phyloP scores from a whole-genome alignment of 176 grass and related monocot species.

The Themeda triandra region DNA sequence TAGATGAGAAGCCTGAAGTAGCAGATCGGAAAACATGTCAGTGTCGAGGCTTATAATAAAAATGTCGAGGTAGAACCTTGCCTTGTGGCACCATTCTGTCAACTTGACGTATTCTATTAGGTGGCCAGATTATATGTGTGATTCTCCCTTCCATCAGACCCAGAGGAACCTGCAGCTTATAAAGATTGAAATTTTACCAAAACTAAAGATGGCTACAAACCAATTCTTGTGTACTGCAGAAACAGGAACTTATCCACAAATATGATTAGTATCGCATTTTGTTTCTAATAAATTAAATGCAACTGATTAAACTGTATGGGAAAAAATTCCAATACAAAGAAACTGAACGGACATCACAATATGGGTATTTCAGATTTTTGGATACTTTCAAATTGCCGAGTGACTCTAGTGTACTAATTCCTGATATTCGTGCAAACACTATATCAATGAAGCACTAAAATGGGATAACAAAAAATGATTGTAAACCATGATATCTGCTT shows the following conservation, averaged over 20 bases:
- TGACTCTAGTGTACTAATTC: background rate
- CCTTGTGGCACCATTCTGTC: slow-evolving; percentile 37
- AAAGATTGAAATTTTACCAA: background rate
- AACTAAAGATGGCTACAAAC: background rate
- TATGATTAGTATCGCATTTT: background rate
- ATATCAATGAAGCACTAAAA: background rate
- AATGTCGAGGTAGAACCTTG: slow-evolving; percentile 3
- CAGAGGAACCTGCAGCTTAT: slow-evolving; percentile 45
- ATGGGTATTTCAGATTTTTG: background rate
- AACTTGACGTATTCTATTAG: slow-evolving; percentile 34
- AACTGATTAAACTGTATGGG: background rate
- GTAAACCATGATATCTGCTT: background rate
- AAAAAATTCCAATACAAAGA: background rate
- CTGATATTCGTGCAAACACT: background rate
- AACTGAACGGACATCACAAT: background rate
- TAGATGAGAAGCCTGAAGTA: too few relatives aligned
- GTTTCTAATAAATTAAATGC: background rate
- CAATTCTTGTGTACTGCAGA: background rate
- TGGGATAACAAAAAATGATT: background rate
- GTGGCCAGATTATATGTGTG: slow-evolving; percentile 59
- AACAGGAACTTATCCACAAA: background rate
- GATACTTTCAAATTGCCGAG: background rate
- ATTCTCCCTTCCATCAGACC: slow-evolving; percentile 50
- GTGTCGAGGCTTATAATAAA: too few relatives aligned
- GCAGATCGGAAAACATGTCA: too few relatives aligned